phyloP scores from a whole-genome alignment of 2,329 filamentous ascomycete genomes.

The Arthrobotrys iridis region DNA sequence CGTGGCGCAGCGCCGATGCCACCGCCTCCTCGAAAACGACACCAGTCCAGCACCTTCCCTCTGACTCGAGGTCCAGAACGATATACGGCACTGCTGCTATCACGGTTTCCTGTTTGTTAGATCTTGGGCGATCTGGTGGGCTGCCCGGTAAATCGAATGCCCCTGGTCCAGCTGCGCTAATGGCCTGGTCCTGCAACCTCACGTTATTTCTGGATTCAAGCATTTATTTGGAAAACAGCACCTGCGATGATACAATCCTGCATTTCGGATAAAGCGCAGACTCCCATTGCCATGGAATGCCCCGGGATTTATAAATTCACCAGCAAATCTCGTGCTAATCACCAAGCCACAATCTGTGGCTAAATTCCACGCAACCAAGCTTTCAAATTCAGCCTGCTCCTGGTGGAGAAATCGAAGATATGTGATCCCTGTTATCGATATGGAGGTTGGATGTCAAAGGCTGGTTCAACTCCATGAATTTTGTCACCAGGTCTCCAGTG shows the following conservation, averaged over 20 bases:
- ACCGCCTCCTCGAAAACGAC: not conserved
- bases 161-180: constrained; percentile 17
- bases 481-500: too few species aligned
- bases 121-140: too few species aligned
- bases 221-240: too few species aligned
- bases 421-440: too few species aligned
- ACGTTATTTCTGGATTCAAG: too few species aligned
- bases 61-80: too few species aligned
- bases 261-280: constrained; percentile 17
- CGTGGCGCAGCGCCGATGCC: constrained; percentile 11
- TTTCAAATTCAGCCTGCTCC: constrained; percentile 49
- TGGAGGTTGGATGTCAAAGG: too few species aligned
- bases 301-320: not conserved
- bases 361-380: not conserved
- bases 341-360: not conserved
- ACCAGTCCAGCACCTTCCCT: not conserved
- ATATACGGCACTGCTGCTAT: too few species aligned
- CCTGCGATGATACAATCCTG: not conserved
- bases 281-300: constrained; percentile 14
- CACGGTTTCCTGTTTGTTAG: too few species aligned
- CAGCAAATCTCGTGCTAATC: not conserved
- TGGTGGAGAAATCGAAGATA: not conserved
- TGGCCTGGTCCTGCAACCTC: not conserved
- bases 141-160: not conserved
- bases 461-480: too few species aligned